Evolutionary conservation across 208 protist genomes (phyloP).

Genomic region (Trichomonas gallinae): DNA sequence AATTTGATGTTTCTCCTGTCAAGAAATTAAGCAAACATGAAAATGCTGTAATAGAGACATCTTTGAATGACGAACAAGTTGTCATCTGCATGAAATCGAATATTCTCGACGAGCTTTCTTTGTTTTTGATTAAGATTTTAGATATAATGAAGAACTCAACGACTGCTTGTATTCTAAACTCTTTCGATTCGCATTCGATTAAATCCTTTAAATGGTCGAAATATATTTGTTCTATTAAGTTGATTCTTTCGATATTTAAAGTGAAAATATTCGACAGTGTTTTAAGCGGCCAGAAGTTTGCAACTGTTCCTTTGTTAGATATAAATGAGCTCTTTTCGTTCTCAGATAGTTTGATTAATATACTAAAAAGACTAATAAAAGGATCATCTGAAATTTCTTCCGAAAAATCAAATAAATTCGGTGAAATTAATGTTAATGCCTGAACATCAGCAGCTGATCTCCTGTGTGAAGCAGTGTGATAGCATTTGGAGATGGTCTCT

Average conservation of each 20-base stretch:
- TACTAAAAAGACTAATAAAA: not conserved
- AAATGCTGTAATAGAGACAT: not conserved
- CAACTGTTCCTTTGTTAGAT: not conserved
- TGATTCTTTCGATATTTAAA: not conserved
- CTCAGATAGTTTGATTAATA: not conserved
- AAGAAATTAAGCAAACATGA: not conserved
- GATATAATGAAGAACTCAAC: not conserved
- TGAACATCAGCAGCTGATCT: not conserved
- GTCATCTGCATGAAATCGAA: not conserved
- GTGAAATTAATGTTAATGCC: not conserved
- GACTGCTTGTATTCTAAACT: not conserved
- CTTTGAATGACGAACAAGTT: not conserved
- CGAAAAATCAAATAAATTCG: not conserved
- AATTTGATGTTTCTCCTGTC: not conserved
- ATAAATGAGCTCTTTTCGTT: not conserved
- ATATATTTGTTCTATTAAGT: not conserved
- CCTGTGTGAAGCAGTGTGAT: not conserved
- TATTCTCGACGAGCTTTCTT: not conserved
- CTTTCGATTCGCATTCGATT: not conserved
- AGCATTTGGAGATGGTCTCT: not conserved
- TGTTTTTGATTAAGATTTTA: not conserved
- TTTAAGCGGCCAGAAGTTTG: conserved; percentile 11
- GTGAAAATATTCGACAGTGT: not conserved
- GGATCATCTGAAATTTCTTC: not conserved
- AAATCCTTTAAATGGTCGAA: not conserved